phyloP scores from a whole-genome alignment of 2,329 filamentous ascomycete species.

The Cordyceps cicadae region DNA sequence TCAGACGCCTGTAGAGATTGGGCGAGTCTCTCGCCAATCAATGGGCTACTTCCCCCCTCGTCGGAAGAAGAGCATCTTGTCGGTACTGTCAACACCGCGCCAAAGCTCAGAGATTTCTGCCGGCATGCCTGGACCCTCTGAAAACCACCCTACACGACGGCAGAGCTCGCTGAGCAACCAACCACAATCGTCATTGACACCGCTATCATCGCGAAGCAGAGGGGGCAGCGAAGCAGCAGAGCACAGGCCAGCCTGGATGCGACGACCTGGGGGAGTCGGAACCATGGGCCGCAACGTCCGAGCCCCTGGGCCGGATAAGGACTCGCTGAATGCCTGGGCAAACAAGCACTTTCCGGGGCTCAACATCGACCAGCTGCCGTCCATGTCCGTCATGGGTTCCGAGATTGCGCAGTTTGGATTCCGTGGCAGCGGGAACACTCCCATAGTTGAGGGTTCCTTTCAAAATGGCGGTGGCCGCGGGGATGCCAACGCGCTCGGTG shows the following conservation, averaged over 20 bases:
- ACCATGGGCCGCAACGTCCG: conserved; percentile 65
- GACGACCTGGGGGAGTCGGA: conserved; percentile 80
- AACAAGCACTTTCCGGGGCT: conserved; percentile 75
- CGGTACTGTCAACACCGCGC: conserved; percentile 58
- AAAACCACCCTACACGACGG: conserved; percentile 30
- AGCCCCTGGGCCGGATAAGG: conserved; percentile 72
- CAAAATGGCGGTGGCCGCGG: conserved; percentile 35
- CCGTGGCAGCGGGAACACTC: conserved; percentile 25
- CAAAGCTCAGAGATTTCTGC: conserved; percentile 54
- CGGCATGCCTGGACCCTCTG: conserved; percentile 28
- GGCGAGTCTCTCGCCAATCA: conserved; percentile 67
- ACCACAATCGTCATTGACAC: conserved; percentile 25
- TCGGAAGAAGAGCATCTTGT: conserved; percentile 71
- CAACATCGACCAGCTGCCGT: conserved; percentile 59
- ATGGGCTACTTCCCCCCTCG: conserved; percentile 89
- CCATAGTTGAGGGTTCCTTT: conserved; percentile 44
- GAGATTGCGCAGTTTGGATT: conserved; percentile 53
- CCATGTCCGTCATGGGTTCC: conserved; percentile 56
- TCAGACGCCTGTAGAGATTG: conserved; percentile 69
- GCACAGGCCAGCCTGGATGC: conserved; percentile 53
- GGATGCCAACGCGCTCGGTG: conserved; percentile 29
- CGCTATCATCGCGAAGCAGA: conserved; percentile 29
- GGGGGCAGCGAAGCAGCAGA: conserved; percentile 32
- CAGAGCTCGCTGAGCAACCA: conserved; percentile 33
- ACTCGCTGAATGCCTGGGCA: conserved; percentile 76